Conservation (phyloP, 768 basidiomycete genomes). For the Lentinula sp. region DNA sequence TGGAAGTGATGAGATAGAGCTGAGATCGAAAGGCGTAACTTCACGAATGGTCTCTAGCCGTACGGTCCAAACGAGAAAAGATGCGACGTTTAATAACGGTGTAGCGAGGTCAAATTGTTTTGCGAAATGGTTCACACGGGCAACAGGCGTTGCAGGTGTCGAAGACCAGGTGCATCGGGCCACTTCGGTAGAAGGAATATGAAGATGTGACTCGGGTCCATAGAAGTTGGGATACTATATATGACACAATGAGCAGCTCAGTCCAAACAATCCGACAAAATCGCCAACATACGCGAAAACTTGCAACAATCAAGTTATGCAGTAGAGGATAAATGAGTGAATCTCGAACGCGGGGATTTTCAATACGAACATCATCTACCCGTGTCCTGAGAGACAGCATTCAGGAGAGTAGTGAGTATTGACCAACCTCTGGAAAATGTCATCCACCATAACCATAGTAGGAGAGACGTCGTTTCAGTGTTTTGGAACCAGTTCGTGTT, state of each 20-base stretch:
- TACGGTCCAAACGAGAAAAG: constrained; percentile 27
- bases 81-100: constrained; percentile 35
- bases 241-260: constrained; percentile 3
- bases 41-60: constrained; percentile 31
- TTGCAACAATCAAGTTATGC: constrained; percentile 33
- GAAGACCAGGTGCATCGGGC: constrained; percentile 17
- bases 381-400: constrained; percentile 9
- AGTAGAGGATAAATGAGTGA: constrained; percentile 22
- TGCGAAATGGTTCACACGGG: constrained; percentile 32
- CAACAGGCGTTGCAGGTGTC: constrained; percentile 23
- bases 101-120: constrained; percentile 32
- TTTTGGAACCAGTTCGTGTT: constrained; percentile 21
- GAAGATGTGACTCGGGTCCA: constrained; percentile 37
- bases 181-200: constrained; percentile 28
- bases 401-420: neutral
- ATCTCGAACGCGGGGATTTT: constrained; percentile 20
- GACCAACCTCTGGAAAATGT: constrained; percentile 29
- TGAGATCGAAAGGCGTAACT: constrained; percentile 15
- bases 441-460: constrained; percentile 45
- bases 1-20: constrained; percentile 19
- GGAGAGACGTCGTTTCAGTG: constrained; percentile 29
- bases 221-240: constrained; percentile 35
- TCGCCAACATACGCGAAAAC: constrained; percentile 28
- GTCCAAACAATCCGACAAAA: neutral
- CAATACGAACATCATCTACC: constrained; percentile 26